phyloP scores from a whole-genome alignment of 768 basidiomycete genomes.

The Hebeloma cylindrosporum region DNA sequence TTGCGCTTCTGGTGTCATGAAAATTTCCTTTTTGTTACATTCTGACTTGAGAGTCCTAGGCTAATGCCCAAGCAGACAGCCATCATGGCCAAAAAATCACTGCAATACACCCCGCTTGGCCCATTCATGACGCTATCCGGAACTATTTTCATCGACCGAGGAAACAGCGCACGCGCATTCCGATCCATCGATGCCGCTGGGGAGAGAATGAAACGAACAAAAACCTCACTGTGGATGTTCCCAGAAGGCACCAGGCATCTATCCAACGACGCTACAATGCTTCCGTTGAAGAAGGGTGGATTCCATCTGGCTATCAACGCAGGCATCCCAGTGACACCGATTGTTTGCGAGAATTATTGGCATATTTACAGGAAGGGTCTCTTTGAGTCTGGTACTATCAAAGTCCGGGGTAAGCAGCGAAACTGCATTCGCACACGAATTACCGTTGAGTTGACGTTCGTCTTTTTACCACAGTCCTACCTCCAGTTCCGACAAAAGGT shows the following conservation, averaged over 20 bases:
- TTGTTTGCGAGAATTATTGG: conserved; percentile 95
- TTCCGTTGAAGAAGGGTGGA: conserved; percentile 96
- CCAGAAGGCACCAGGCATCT: conserved; percentile 93
- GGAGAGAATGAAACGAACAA: conserved; percentile 66
- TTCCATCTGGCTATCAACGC: conserved; percentile 95
- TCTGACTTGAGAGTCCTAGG: conserved; percentile 36
- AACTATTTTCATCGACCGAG: conserved; percentile 89
- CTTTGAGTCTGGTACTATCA: conserved; percentile 75
- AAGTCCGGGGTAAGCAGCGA: conserved; percentile 67
- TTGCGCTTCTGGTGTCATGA: not conserved
- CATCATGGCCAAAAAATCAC: conserved; percentile 92
- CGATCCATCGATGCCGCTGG: conserved; percentile 76
- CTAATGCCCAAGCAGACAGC: conserved; percentile 79
- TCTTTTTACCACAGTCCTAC: conserved; percentile 64
- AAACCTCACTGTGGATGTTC: conserved; percentile 89
- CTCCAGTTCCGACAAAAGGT: conserved; percentile 77
- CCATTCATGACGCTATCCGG: conserved; percentile 90
- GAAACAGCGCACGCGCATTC: conserved; percentile 73
- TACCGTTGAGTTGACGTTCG: conserved; percentile 4
- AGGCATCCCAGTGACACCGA: conserved; percentile 86
- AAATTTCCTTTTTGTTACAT: not conserved
- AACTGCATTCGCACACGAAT: not conserved
- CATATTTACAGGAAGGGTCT: conserved; percentile 74
- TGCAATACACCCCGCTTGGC: conserved; percentile 85
- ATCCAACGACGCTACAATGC: conserved; percentile 60